Base-by-base conservation (phyloP, 768 basidiomycete species). In the Trametes cinnabarina region DNA sequence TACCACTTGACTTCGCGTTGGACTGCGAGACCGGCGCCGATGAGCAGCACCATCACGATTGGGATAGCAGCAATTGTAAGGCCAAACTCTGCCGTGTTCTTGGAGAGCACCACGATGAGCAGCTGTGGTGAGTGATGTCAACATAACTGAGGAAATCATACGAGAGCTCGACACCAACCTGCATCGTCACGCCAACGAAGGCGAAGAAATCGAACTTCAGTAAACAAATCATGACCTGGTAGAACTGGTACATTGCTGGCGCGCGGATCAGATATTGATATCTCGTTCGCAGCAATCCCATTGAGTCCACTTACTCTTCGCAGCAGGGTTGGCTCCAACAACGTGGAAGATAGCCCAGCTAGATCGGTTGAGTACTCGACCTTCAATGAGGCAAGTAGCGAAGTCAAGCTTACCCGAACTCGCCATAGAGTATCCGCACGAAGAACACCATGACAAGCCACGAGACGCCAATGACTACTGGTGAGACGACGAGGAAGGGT, bases 311-410 rank as follows among this genome's bases (percentile, higher is more conserved):
- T 56, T 61, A 91, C 92, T 81, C 74, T 92, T 93, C 82, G 90
- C 85, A 64, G 79, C 87, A 10, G 88, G 88, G 64, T 92, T 90
- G 34, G 92, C 92, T 30, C 90, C 91, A 20, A 93, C 90, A 34
- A 90, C 84, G 66, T 92, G 92, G 77, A 94, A 94, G 67, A 94
- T 89, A 39, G 89, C 90, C 92, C 92, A 94, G 42, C 91, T 92
- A 61, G 14, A 12, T 32, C 30, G 54, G 5, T 12, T 46, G 28
- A 25, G 17, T 17, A 44, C n/a, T n/a, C 40, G 11, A 30, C n/a
- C 12, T 20, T n/a, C 47, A 28, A 28, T 6, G 28, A 23, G 30
- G 1, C 30, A 32, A 30, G 20, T 7, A 12, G 17, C 22, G 9
- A 49, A 23, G 15, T 30, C 10, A 28, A 2, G 65, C 85, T 52